These are phyloP conservation scores for Sphaerosporella brunnea DNA, from an alignment of 495 filamentous ascomycete genomes.

Conservation along the genomic window DNA sequence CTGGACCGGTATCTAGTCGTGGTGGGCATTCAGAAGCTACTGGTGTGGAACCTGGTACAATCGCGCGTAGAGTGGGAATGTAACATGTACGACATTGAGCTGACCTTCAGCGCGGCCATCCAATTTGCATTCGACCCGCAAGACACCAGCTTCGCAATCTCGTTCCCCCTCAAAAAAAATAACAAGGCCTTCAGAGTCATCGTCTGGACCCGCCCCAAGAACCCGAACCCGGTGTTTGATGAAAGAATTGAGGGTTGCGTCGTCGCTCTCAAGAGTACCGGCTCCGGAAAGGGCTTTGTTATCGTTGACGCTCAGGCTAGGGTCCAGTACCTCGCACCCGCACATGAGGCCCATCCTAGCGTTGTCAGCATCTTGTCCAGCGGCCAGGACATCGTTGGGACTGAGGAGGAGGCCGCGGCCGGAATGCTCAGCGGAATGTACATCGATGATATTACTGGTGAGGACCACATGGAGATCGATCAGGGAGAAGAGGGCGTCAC, in stretches of 20 bases:
- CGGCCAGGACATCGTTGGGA: conserved; percentile 5
- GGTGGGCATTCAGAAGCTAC: conserved; percentile 39
- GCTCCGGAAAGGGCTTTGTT: conserved; percentile 19
- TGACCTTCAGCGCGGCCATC: conserved; percentile 29
- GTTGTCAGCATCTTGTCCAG: neutral
- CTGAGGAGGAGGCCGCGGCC: neutral
- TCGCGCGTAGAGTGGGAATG: conserved; percentile 38
- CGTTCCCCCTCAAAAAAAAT: conserved; percentile 29
- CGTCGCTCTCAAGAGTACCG: conserved; percentile 31
- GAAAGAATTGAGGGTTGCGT: conserved; percentile 30
- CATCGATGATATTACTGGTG: conserved; percentile 2
- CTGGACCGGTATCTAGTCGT: conserved; percentile 43
- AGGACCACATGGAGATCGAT: conserved; percentile 8
- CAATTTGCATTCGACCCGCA: conserved; percentile 43
- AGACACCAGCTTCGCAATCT: conserved; percentile 41
- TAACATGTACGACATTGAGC: conserved; percentile 30
- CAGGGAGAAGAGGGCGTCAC: conserved; percentile 11
- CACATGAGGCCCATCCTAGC: neutral
- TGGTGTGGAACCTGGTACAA: conserved; percentile 49
- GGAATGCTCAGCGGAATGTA: conserved; percentile 17
- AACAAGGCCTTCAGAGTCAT: conserved; percentile 9
- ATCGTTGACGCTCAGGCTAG: conserved; percentile 14
- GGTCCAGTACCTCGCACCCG: conserved; percentile 18
- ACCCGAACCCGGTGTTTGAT: neutral
- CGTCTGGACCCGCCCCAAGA: neutral